phyloP scores from a whole-genome alignment of 2,329 filamentous ascomycete genomes.

The Colletotrichum liaoningense region DNA sequence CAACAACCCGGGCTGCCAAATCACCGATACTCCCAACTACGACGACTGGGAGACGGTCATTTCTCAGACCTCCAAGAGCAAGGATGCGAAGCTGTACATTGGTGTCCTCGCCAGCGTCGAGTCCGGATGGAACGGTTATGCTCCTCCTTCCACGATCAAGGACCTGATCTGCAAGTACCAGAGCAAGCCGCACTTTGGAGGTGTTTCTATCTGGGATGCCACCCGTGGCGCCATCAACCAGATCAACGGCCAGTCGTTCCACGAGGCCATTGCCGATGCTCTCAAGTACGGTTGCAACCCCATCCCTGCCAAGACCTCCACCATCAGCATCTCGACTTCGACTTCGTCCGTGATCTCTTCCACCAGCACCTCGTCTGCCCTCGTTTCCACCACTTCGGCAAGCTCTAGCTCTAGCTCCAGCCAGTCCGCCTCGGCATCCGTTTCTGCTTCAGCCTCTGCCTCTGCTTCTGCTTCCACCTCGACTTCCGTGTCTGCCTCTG shows the following conservation, averaged over 20 bases:
- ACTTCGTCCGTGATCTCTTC: slow-evolving; percentile 22
- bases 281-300: slow-evolving; percentile 50
- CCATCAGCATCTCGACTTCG: slow-evolving; percentile 31
- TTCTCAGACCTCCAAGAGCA: slow-evolving; percentile 46
- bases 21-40: slow-evolving; percentile 51
- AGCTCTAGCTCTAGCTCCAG: slow-evolving; percentile 18
- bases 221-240: slow-evolving; percentile 47
- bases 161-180: slow-evolving; percentile 53
- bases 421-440: background rate
- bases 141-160: slow-evolving; percentile 47
- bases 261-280: slow-evolving; percentile 50
- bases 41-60: slow-evolving; percentile 53
- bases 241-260: slow-evolving; percentile 48
- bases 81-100: slow-evolving; percentile 57
- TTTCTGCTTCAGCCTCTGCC: background rate
- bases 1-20: slow-evolving; percentile 55
- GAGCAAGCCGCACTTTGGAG: slow-evolving; percentile 53
- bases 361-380: slow-evolving; percentile 27
- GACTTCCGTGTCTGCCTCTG: background rate
- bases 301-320: slow-evolving; percentile 40
- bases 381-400: slow-evolving; percentile 28
- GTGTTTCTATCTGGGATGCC: slow-evolving; percentile 60
- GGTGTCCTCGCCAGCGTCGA: slow-evolving; percentile 51
- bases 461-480: slow-evolving; percentile 5
- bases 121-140: slow-evolving; percentile 47